phyloP scores from a whole-genome alignment of 2,329 filamentous ascomycete genomes.

The Calonectria ilicicola region DNA sequence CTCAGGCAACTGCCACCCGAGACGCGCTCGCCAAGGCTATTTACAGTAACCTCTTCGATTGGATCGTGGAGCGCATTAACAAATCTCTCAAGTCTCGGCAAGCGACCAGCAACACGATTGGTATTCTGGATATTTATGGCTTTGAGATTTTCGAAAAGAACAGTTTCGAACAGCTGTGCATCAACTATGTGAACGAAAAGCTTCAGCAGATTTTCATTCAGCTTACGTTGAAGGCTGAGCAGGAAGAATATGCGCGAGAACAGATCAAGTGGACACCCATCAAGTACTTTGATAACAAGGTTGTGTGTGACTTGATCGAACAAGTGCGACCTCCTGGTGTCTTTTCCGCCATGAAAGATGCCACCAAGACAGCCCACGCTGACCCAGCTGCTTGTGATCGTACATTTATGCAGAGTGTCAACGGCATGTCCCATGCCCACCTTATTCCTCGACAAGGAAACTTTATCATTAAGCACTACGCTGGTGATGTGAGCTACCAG shows the following conservation, averaged over 20 bases:
- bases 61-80: conserved; percentile 96
- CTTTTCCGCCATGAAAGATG: conserved; percentile 96
- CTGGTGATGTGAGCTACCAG: conserved; percentile 94
- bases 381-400: conserved; percentile 94
- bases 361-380: conserved; percentile 97
- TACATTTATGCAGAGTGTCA: conserved; percentile 94
- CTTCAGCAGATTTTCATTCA: conserved; percentile 99
- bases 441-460: conserved; percentile 92
- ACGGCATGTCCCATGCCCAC: conserved; percentile 91
- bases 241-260: conserved; percentile 96
- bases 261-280: conserved; percentile 99
- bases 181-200: conserved; percentile 99
- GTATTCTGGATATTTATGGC: conserved; percentile 98
- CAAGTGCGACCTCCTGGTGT: conserved; percentile 90
- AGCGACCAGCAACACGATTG: conserved; percentile 84
- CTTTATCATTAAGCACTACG: conserved; percentile 99
- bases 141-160: conserved; percentile 99
- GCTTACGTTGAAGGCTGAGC: conserved; percentile 93
- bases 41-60: conserved; percentile 97
- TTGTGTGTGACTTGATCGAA: conserved; percentile 97
- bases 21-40: conserved; percentile 96
- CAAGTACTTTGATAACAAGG: conserved; percentile 99
- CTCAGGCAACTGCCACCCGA: conserved; percentile 87
- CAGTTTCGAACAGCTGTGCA: conserved; percentile 98
- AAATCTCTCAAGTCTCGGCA: conserved; percentile 85